These are phyloP conservation scores for Didymella sp. DNA, from an alignment of 2,329 filamentous ascomycete species.

Conservation along the genomic window DNA sequence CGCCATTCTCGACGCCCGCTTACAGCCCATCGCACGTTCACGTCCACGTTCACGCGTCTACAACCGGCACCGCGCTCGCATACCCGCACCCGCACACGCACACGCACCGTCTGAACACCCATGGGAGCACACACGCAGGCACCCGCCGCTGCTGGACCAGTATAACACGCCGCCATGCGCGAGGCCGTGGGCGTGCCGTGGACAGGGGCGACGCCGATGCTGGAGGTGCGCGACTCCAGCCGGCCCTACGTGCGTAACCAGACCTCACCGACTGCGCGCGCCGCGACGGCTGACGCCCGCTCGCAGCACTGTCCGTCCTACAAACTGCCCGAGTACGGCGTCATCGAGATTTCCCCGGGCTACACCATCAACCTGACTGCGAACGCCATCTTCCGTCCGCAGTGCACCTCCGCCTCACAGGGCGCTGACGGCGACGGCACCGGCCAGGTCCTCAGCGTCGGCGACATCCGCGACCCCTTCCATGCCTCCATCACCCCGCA, in stretches of 20 bases:
- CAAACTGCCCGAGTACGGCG: constrained; percentile 65
- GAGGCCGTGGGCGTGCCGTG: constrained; percentile 26
- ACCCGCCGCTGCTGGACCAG: constrained; percentile 44
- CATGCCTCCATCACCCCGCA: constrained; percentile 93
- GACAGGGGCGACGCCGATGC: constrained; percentile 19
- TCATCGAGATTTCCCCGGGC: constrained; percentile 61
- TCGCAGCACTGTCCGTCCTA: constrained; percentile 66
- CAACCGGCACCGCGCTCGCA: background rate
- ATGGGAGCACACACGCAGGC: constrained; percentile 38
- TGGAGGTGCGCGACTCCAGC: constrained; percentile 36
- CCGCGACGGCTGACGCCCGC: constrained; percentile 35
- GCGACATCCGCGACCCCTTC: constrained; percentile 83
- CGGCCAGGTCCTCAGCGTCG: constrained; percentile 57
- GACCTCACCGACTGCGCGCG: background rate
- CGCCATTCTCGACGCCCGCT: background rate
- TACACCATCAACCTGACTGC: constrained; percentile 66
- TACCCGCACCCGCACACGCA: constrained; percentile 27
- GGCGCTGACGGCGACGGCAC: constrained; percentile 50
- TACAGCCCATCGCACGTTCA: constrained; percentile 1
- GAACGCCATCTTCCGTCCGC: constrained; percentile 66
- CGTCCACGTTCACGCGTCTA: background rate
- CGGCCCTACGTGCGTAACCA: constrained; percentile 41
- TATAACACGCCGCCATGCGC: constrained; percentile 43
- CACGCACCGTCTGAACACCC: constrained; percentile 32
- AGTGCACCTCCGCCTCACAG: constrained; percentile 56